Base-by-base conservation (phyloP, 768 basidiomycete species). In the Dacryopinax spathularia region DNA sequence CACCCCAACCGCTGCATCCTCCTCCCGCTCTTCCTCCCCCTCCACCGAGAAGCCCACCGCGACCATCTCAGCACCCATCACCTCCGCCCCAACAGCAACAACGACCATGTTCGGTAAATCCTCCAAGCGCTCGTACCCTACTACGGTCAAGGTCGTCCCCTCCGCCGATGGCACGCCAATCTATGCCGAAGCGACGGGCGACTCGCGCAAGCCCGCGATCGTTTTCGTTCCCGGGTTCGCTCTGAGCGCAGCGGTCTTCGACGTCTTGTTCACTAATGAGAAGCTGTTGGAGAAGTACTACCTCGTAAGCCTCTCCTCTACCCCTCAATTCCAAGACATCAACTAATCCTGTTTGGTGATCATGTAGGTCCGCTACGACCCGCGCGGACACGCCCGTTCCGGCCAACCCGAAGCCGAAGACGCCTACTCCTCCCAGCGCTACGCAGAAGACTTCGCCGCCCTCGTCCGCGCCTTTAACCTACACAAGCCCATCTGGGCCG, bases 311-410 rank as follows among this genome's bases (percentile, higher is more conserved):
- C 33, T n/a, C 34, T 6, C 20, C 2, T 20, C 27, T 1, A 31
- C 33, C 29, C n/a, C 15, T 33, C 2, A 15, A 25, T 33, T 1
- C 39, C 34, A 29, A 15, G 1, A 1, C 18, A 10, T 37, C 35
- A 36, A 9, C 35, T 18, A 9, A 18, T 18, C 10, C 10, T 36
- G 35, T 9, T 18, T 36, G 35, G 35, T 36, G 35, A 36, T 34
- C 33, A 13, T 34, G 7, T 18, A 76, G 72, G 72, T 76, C 31
- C 68, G 73, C 43, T 76, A 74, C 64, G 75, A 75, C 56, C 35
- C 71, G 31, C 71, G 75, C 31, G 75, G 76, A 6, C 73, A 76
- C 48, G 75, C 74, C 18, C 65, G 68, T 62, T 73, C 73, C 34
- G 73, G 68, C 3, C 74, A 73, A 36, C 72, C 75, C 0, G 27